These are phyloP conservation scores for Leccinum huronense DNA, from an alignment of 1,284 basidiomycete genomes.

Conservation along the genomic window DNA sequence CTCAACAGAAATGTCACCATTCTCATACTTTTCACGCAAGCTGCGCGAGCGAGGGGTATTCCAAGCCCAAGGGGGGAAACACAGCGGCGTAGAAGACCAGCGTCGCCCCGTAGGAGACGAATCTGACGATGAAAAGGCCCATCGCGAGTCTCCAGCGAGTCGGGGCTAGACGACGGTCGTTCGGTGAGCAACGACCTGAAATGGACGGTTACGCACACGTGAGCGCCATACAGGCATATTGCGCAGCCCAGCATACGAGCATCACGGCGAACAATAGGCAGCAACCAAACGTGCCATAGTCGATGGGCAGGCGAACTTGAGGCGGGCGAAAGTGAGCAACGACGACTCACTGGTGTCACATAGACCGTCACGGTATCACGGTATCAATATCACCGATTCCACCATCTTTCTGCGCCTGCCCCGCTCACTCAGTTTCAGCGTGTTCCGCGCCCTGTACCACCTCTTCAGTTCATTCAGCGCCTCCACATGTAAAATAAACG, in stretches of 20 bases:
- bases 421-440: too few species aligned
- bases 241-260: slow-evolving; percentile 74
- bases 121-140: slow-evolving; percentile 78
- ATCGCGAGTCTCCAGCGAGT: slow-evolving; percentile 74
- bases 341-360: too few species aligned
- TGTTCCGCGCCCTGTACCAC: too few species aligned
- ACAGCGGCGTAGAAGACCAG: slow-evolving; percentile 81
- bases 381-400: too few species aligned
- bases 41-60: slow-evolving; percentile 69
- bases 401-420: too few species aligned
- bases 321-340: too few species aligned
- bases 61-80: slow-evolving; percentile 79
- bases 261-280: slow-evolving; percentile 75
- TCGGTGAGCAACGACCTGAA: background rate
- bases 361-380: too few species aligned
- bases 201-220: slow-evolving; percentile 46
- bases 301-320: too few species aligned
- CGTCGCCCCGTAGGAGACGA: slow-evolving; percentile 74
- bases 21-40: slow-evolving; percentile 57
- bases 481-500: too few species aligned
- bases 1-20: slow-evolving; percentile 55
- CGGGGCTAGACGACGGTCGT: slow-evolving; percentile 42
- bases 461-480: too few species aligned
- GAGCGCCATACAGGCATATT: slow-evolving; percentile 73
- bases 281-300: slow-evolving; percentile 77